Evolutionary conservation across 2,329 filamentous ascomycete species (phyloP), one percentile per base, ranked within the genome.

Genomic region (Dactylellina parvicollis): DNA sequence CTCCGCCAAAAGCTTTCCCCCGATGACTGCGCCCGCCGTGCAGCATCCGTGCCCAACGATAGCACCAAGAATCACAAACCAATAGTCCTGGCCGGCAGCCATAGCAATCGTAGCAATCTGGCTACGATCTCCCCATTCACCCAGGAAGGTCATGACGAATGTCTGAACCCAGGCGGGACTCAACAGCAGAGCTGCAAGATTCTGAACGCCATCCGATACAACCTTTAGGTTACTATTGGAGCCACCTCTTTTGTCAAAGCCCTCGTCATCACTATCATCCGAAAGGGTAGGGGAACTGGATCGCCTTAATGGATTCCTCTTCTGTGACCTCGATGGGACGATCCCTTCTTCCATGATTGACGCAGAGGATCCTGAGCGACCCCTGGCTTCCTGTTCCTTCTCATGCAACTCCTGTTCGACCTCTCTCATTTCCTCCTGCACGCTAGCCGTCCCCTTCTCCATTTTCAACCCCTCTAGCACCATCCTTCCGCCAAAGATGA

Each of bases 21-120:
- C 95, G 73, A 99, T 85, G 38, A 99, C 95, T 42, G 95, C 95
- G 20, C 92, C 89, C 49, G 91, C 90, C 4, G 95, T 98, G 83
- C 95, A 99, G 76, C 94, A 87, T 47, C 87, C 90, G 81, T 99
- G 95, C 8, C 95, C 95, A 49, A 87, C 85, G 34, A 95, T 87
- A 1, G 95, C 94, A 69, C 95, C 95, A 49, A 92, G 84, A 2
- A 92, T 97, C 34, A 99, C 95, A 91, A 92, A 97, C 94, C 94
- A 98, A 81, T 98, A 99, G 80, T 99, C 95, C 81, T 96, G 92
- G 18, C 95, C 95, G 32, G 95, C 94, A 54, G 95, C 95, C 95
- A 99, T 99, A 60, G 95, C 95, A 79, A 99, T 96, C 0, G 95
- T 99, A 20, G 95, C 95, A 78, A 99, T 98, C 83, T 99, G 95